Evolutionary conservation across 2,329 filamentous ascomycete species (phyloP), one percentile per base, ranked within the genome.

Genomic region (Arthrobotrys pseudoclavata): DNA sequence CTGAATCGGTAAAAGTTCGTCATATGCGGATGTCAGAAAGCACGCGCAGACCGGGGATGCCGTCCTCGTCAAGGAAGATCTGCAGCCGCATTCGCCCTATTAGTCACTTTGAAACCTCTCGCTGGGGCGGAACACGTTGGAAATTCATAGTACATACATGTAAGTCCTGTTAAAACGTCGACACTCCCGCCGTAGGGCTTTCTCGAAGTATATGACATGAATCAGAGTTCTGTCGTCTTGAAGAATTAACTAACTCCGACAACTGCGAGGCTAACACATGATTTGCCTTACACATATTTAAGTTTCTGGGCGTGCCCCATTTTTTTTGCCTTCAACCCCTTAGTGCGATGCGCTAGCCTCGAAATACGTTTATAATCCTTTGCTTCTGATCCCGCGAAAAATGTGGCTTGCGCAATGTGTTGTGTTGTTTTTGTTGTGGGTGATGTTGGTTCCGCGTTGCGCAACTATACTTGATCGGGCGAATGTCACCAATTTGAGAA

Each of bases 391-490:
- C 72, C 72, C 72, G 60, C 72, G 72, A 66, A 76, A 76, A 76
- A 76, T 24, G 72, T 76, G 72, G 72, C 72, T 61, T 48, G 53
- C 64, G 29, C 22, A 24, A 50, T 76, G 72, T 76, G 72, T 76
- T 76, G 72, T 76, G 72, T 76, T 76, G 72, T 76, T 76, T 76
- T 76, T 76, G 72, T 76, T 76, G 72, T 40, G 72, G 57, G 62
- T 76, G 72, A 76, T 66, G 72, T 76, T 76, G 31, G 55, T 55
- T 55, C 37, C 37, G 5, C 15, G 3, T 40, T 34, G 20, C 12
- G 40, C 50, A 18, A 60, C 69, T 60, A 72, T 22, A n/a, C 69
- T 26, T 4, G 10, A 66, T 64, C n/a, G 20, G 61, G 34, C n/a
- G 53, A 18, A 26, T 53, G 61, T 48, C 55, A 34, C 69, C 60